These are phyloP conservation scores for Nicotiana otophora DNA, from an alignment of 257 asterid species.

Conservation along the genomic window DNA sequence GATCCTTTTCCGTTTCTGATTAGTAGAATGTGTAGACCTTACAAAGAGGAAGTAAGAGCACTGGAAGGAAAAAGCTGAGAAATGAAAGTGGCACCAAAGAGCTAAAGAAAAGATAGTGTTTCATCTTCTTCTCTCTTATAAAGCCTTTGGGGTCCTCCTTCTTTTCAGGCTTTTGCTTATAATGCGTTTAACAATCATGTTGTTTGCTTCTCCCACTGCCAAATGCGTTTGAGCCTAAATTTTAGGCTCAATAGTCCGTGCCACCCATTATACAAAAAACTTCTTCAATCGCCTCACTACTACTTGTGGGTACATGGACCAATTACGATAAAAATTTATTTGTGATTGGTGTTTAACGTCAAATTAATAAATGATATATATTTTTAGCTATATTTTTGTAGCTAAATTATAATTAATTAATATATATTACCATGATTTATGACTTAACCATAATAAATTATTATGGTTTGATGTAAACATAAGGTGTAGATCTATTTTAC, in stretches of 20 bases:
- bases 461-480: too few relatives aligned
- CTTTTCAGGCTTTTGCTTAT: conserved; percentile 8
- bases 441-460: too few relatives aligned
- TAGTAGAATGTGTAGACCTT: too few relatives aligned
- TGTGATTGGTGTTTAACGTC: too few relatives aligned
- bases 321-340: not conserved
- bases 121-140: not conserved
- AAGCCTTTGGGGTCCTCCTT: not conserved
- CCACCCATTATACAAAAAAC: not conserved
- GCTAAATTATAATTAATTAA: too few relatives aligned
- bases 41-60: too few relatives aligned
- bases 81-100: not conserved
- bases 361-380: too few relatives aligned
- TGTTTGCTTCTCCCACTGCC: not conserved
- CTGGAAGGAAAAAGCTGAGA: not conserved
- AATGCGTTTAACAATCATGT: conserved; percentile 21
- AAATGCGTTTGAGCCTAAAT: too few relatives aligned
- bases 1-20: too few relatives aligned
- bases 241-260: not conserved
- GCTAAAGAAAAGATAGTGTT: not conserved
- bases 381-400: too few relatives aligned
- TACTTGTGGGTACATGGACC: not conserved
- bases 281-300: not conserved
- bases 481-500: too few relatives aligned
- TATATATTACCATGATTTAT: too few relatives aligned